Conservation (phyloP, 2,329 filamentous ascomycete species). For the Claviceps sp. region DNA sequence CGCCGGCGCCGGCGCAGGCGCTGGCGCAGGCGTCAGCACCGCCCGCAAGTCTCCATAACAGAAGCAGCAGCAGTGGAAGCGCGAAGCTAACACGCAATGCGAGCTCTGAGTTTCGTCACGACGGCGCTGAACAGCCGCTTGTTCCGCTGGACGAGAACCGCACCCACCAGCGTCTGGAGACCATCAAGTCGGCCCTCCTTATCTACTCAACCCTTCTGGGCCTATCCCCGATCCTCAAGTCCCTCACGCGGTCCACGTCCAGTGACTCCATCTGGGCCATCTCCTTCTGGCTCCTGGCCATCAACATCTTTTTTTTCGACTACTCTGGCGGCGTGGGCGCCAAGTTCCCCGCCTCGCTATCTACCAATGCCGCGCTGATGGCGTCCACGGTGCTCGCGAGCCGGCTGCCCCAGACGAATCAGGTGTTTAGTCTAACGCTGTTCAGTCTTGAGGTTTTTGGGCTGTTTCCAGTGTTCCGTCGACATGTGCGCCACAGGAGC, state of each 20-base stretch:
- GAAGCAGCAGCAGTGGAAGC: neutral
- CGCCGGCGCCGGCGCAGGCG: slow-evolving; percentile 20
- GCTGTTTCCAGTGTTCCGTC: slow-evolving; percentile 91
- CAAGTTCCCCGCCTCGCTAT: slow-evolving; percentile 62
- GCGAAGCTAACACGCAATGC: slow-evolving; percentile 13
- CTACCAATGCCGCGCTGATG: slow-evolving; percentile 94
- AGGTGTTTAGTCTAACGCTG: slow-evolving; percentile 88
- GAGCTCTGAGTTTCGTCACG: slow-evolving; percentile 17
- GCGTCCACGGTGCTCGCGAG: slow-evolving; percentile 88
- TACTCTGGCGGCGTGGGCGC: slow-evolving; percentile 59
- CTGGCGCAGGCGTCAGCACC: slow-evolving; percentile 22
- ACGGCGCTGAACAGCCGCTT: slow-evolving; percentile 9
- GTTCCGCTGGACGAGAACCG: slow-evolving; percentile 25
- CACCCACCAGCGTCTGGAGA: slow-evolving; percentile 49
- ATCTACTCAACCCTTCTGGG: slow-evolving; percentile 90
- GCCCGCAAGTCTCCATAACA: slow-evolving; percentile 29
- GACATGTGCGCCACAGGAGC: slow-evolving; percentile 69
- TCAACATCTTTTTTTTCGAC: slow-evolving; percentile 98
- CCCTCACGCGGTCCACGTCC: slow-evolving; percentile 83
- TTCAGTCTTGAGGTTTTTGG: slow-evolving; percentile 98
- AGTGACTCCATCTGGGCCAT: slow-evolving; percentile 96
- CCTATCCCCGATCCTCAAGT: slow-evolving; percentile 89
- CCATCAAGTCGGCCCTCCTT: slow-evolving; percentile 80
- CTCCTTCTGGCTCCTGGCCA: slow-evolving; percentile 80
- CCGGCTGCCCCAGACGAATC: slow-evolving; percentile 74